Evolutionary conservation across 2,329 filamentous ascomycete genomes (phyloP).

Genomic region (Coniella lustricola): DNA sequence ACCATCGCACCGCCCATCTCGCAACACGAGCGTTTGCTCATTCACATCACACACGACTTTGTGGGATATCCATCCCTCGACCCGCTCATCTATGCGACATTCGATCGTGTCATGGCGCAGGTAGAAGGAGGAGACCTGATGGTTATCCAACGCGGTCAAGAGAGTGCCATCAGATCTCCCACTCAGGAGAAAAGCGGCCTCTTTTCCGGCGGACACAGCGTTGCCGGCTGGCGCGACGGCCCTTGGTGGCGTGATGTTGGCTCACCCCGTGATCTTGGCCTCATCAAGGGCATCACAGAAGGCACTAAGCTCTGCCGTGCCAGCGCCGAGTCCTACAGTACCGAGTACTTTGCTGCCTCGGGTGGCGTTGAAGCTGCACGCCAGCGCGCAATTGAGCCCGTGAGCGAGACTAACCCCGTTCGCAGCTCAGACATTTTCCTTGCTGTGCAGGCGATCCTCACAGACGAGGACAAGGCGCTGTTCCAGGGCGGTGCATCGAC

Average conservation of each 20-base stretch:
- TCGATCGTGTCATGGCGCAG: constrained; percentile 96
- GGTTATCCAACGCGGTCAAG: constrained; percentile 87
- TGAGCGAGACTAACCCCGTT: constrained; percentile 82
- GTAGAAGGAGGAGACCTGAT: constrained; percentile 94
- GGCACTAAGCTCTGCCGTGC: constrained; percentile 88
- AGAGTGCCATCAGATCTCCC: constrained; percentile 60
- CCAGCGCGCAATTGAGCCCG: constrained; percentile 67
- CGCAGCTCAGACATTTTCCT: constrained; percentile 93
- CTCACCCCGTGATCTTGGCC: constrained; percentile 66
- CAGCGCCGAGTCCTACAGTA: constrained; percentile 79
- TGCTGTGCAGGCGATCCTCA: constrained; percentile 78
- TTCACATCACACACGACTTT: constrained; percentile 95
- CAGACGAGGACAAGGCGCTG: constrained; percentile 56
- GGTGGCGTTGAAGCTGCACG: constrained; percentile 79
- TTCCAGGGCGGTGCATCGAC: constrained; percentile 54
- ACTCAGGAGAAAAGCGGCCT: constrained; percentile 29
- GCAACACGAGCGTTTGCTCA: constrained; percentile 91
- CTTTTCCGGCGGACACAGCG: constrained; percentile 43
- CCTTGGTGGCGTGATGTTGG: constrained; percentile 86
- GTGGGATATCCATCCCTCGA: constrained; percentile 91
- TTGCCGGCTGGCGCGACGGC: constrained; percentile 79
- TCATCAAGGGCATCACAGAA: constrained; percentile 73
- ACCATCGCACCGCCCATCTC: constrained; percentile 94
- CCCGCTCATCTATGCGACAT: constrained; percentile 83
- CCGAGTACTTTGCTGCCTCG: constrained; percentile 71